phyloP scores from a whole-genome alignment of 108 stramenopile species.

The Nitzschia sp. region DNA sequence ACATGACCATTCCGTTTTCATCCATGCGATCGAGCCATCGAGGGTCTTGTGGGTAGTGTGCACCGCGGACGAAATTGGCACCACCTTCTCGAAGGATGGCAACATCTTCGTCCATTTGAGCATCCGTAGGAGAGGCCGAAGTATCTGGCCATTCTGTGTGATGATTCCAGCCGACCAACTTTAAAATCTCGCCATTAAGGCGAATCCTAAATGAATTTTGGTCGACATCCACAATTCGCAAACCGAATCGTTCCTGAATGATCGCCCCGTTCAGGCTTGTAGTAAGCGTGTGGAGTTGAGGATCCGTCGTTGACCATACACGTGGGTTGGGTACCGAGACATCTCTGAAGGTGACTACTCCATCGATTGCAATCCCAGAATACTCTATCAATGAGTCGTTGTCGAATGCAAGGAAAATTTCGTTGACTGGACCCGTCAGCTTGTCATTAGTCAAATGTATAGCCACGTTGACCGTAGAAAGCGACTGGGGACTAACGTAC shows the following conservation, averaged over 20 bases:
- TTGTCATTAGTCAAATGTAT: background rate
- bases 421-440: slow-evolving; percentile 2
- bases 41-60: slow-evolving; percentile 34
- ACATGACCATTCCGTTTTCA: slow-evolving; percentile 25
- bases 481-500: background rate
- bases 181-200: slow-evolving; percentile 24
- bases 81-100: slow-evolving; percentile 5
- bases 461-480: background rate
- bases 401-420: slow-evolving; percentile 1
- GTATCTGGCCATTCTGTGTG: slow-evolving; percentile 38
- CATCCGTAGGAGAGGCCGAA: slow-evolving; percentile 13
- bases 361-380: background rate
- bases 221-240: slow-evolving; percentile 11
- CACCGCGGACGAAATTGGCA: slow-evolving; percentile 26
- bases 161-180: slow-evolving; percentile 28
- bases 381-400: background rate
- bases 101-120: slow-evolving; percentile 19
- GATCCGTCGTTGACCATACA: slow-evolving; percentile 9
- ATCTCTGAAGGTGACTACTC: background rate
- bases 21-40: slow-evolving; percentile 34
- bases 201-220: background rate
- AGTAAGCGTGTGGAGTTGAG: slow-evolving; percentile 9
- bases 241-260: slow-evolving; percentile 17
- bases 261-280: background rate
- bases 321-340: slow-evolving; percentile 11